phyloP scores from a whole-genome alignment of 352 stramenopile genomes.

The Phytophthora hybrid region DNA sequence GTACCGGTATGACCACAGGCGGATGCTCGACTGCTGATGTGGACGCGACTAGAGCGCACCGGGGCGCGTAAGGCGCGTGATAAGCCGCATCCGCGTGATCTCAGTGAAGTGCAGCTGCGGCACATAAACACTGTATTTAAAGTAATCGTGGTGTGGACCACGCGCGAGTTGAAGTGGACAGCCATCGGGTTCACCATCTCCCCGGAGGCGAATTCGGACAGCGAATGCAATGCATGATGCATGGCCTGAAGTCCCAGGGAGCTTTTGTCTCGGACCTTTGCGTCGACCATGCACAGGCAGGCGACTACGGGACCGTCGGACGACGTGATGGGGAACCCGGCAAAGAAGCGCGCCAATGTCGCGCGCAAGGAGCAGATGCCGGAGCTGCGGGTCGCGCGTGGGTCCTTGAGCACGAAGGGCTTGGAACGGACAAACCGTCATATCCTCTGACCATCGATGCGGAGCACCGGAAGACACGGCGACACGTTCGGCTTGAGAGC shows the following conservation, averaged over 20 bases:
- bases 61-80: slow-evolving; percentile 22
- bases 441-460: slow-evolving; percentile 23
- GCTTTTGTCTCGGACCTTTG: slow-evolving; percentile 40
- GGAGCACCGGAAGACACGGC: slow-evolving; percentile 45
- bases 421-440: slow-evolving; percentile 37
- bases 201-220: slow-evolving; percentile 67
- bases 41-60: slow-evolving; percentile 18
- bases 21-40: slow-evolving; percentile 2
- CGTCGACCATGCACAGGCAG: slow-evolving; percentile 54
- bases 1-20: not conserved
- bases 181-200: slow-evolving; percentile 43
- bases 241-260: slow-evolving; percentile 54
- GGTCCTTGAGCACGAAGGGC: slow-evolving; percentile 59
- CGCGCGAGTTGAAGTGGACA: slow-evolving; percentile 30
- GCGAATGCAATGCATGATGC: too few relatives aligned
- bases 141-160: too few relatives aligned
- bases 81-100: slow-evolving; percentile 26
- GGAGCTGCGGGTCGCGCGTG: slow-evolving; percentile 47
- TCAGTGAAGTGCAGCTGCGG: not conserved
- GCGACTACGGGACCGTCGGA: slow-evolving; percentile 34
- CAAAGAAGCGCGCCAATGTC: slow-evolving; percentile 60
- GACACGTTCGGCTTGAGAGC: slow-evolving; percentile 38
- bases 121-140: too few relatives aligned
- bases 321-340: slow-evolving; percentile 59
- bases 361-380: slow-evolving; percentile 45